These are phyloP conservation scores for Xylariaceae sp. DNA, from an alignment of 2,329 filamentous ascomycete genomes.

Conservation along the genomic window DNA sequence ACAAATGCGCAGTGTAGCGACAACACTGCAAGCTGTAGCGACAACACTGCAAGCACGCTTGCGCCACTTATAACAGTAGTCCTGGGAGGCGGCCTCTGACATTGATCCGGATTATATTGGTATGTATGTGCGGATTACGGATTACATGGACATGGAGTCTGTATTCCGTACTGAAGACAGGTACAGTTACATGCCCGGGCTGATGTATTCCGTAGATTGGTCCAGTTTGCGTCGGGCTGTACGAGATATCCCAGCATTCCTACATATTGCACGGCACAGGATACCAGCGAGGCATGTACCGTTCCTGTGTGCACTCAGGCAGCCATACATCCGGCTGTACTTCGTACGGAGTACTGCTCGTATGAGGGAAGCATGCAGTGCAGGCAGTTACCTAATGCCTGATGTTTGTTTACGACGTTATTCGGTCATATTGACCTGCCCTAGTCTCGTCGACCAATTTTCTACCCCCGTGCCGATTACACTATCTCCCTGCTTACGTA, in stretches of 20 bases:
- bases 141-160: no score
- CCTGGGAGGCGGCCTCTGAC: background rate
- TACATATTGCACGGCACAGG: background rate
- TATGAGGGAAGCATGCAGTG: background rate
- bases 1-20: background rate
- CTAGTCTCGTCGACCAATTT: background rate
- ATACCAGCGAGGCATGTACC: background rate
- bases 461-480: background rate
- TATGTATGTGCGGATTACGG: no score
- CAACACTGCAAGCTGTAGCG: background rate
- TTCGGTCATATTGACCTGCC: background rate
- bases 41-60: background rate
- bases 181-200: background rate
- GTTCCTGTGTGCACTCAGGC: background rate
- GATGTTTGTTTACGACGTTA: background rate
- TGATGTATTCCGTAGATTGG: background rate
- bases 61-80: background rate
- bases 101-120: background rate
- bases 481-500: background rate
- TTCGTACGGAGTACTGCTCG: background rate
- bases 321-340: background rate
- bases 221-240: background rate
- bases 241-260: background rate
- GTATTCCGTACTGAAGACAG: background rate
- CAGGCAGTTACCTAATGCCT: background rate